Conservation (phyloP, 2,329 filamentous ascomycete genomes). For the Aspergillus sp. region DNA sequence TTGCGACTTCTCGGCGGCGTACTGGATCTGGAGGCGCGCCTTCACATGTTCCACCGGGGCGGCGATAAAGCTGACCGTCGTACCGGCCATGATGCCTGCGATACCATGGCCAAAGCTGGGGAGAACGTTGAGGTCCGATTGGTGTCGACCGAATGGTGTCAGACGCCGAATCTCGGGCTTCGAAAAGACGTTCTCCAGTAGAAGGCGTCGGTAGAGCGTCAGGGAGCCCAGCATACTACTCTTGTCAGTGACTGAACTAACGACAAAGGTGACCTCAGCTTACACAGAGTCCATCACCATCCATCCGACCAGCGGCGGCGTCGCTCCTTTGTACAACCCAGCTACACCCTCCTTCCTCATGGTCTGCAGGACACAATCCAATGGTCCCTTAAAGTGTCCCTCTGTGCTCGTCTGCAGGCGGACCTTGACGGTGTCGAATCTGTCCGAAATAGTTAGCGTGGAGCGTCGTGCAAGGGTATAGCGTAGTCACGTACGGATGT, state of each 20-base stretch:
- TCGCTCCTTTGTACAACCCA: slow-evolving; percentile 92
- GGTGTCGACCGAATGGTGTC: slow-evolving; percentile 34
- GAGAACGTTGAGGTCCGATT: slow-evolving; percentile 50
- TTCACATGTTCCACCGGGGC: slow-evolving; percentile 95
- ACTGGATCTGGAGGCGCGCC: slow-evolving; percentile 90
- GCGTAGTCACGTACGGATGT: slow-evolving; percentile 52
- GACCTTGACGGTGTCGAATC: slow-evolving; percentile 96
- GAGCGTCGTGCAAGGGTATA: background rate
- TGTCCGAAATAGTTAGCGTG: slow-evolving; percentile 19
- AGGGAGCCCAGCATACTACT: slow-evolving; percentile 80
- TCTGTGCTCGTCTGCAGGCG: slow-evolving; percentile 82
- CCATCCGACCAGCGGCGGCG: slow-evolving; percentile 90
- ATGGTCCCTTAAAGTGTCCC: slow-evolving; percentile 76
- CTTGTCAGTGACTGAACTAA: slow-evolving; percentile 15
- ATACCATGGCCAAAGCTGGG: slow-evolving; percentile 80
- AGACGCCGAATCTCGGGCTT: slow-evolving; percentile 45
- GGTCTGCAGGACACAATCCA: slow-evolving; percentile 83
- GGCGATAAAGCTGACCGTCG: slow-evolving; percentile 88
- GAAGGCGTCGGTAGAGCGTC: slow-evolving; percentile 80
- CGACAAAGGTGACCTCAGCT: slow-evolving; percentile 11
- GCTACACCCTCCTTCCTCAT: slow-evolving; percentile 77
- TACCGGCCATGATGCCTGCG: slow-evolving; percentile 81
- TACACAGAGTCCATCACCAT: slow-evolving; percentile 91
- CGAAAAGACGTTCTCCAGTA: slow-evolving; percentile 75
- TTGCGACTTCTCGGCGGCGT: slow-evolving; percentile 72